Conservation (phyloP, 2,329 filamentous ascomycete genomes). For the Zelopaecilomyces penicillatus region DNA sequence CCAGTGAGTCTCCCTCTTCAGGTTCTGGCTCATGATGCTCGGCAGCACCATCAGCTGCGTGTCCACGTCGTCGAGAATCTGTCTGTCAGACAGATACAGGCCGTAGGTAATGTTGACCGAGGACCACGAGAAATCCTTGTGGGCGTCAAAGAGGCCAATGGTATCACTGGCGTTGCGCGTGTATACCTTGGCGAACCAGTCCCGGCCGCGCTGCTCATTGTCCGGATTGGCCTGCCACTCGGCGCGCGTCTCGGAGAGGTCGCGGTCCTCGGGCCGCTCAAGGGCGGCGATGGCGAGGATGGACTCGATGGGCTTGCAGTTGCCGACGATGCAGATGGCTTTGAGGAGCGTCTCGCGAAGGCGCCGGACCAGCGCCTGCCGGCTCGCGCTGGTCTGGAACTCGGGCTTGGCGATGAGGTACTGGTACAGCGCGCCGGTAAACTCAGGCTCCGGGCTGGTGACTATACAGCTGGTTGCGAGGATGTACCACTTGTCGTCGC, state of each 20-base stretch:
- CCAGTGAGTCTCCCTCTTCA: conserved; percentile 44
- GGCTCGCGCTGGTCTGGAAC: conserved; percentile 32
- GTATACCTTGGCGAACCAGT: conserved; percentile 51
- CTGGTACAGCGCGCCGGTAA: conserved; percentile 45
- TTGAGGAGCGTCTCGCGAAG: conserved; percentile 53
- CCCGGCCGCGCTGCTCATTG: conserved; percentile 43
- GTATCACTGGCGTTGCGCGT: conserved; percentile 34
- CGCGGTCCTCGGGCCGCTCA: conserved; percentile 46
- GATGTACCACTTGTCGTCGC: conserved; percentile 9
- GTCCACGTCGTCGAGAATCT: conserved; percentile 43
- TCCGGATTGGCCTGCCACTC: conserved; percentile 50
- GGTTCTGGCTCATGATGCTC: conserved; percentile 51
- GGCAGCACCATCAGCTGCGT: conserved; percentile 46
- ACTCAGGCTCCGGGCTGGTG: conserved; percentile 27
- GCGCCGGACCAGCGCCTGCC: conserved; percentile 40
- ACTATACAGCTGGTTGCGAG: conserved; percentile 8
- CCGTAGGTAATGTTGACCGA: conserved; percentile 49
- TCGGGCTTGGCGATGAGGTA: conserved; percentile 42
- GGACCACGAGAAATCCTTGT: conserved; percentile 39
- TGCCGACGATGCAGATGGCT: conserved; percentile 47
- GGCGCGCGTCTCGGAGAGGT: conserved; percentile 45
- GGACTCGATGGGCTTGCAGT: conserved; percentile 54
- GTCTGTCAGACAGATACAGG: conserved; percentile 47
- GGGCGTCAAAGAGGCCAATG: conserved; percentile 26
- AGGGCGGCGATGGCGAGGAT: conserved; percentile 46